phyloP scores from a whole-genome alignment of 2,329 filamentous ascomycete species.

The Alternaria infectoria region DNA sequence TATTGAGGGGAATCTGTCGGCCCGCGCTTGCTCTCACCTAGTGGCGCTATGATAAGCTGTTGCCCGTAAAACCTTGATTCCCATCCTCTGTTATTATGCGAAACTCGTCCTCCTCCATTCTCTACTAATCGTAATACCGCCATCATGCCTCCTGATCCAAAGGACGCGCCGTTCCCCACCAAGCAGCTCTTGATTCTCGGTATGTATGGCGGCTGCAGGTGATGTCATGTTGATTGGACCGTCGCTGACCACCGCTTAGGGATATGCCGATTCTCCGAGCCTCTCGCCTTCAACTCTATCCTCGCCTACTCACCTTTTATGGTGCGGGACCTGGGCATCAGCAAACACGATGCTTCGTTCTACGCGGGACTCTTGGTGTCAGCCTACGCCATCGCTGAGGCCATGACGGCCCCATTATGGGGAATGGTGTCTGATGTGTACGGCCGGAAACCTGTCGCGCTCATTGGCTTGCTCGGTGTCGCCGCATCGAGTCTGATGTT shows the following conservation, averaged over 20 bases:
- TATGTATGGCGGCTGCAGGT: slow-evolving; percentile 25
- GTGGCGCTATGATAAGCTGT: slow-evolving; percentile 24
- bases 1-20: slow-evolving; percentile 22
- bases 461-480: slow-evolving; percentile 72
- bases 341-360: slow-evolving; percentile 67
- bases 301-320: slow-evolving; percentile 72
- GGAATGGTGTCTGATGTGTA: slow-evolving; percentile 50
- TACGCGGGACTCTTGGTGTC: slow-evolving; percentile 87
- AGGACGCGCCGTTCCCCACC: slow-evolving; percentile 52
- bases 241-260: slow-evolving; percentile 59
- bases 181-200: slow-evolving; percentile 55
- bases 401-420: slow-evolving; percentile 74
- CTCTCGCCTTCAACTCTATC: slow-evolving; percentile 91
- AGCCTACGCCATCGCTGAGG: slow-evolving; percentile 86
- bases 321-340: slow-evolving; percentile 48
- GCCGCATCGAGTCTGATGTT: slow-evolving; percentile 83
- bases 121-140: slow-evolving; percentile 23
- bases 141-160: slow-evolving; percentile 39
- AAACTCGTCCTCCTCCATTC: slow-evolving; percentile 14
- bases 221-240: slow-evolving; percentile 23
- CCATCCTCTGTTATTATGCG: slow-evolving; percentile 20
- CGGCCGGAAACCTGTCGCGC: slow-evolving; percentile 50
- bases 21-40: slow-evolving; percentile 25
- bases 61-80: slow-evolving; percentile 26
- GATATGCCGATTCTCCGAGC: slow-evolving; percentile 90